These are phyloP conservation scores for Apophysomyces elegans DNA, from an alignment of 371 early-diverging fungal genomes.

Conservation along the genomic window DNA sequence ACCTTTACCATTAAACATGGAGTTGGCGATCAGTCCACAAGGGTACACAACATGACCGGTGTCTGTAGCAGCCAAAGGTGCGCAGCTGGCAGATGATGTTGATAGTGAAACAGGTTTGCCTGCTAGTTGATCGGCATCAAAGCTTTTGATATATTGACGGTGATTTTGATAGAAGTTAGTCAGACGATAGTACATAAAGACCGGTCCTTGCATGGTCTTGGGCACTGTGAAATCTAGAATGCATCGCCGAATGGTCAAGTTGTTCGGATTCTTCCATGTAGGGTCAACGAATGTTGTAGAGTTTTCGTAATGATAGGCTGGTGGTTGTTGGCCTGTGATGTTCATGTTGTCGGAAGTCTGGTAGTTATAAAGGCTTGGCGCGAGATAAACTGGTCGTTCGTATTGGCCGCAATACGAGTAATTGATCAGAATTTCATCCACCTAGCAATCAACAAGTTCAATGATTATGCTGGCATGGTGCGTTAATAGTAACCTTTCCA, in stretches of 20 bases:
- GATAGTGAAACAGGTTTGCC: conserved; percentile 51
- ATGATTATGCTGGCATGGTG: neutral
- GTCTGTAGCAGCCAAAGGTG: conserved; percentile 50
- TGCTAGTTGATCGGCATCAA: conserved; percentile 81
- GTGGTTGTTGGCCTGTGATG: conserved; percentile 24
- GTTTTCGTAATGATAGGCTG: conserved; percentile 41
- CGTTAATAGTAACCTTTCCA: conserved; percentile 13
- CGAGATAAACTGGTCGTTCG: conserved; percentile 35
- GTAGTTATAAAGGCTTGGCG: conserved; percentile 24
- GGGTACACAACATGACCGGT: conserved; percentile 78
- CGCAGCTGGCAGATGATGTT: conserved; percentile 41
- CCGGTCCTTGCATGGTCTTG: conserved; percentile 68
- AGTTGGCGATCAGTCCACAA: conserved; percentile 99
- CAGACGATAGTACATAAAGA: conserved; percentile 94
- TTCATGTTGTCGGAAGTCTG: conserved; percentile 22
- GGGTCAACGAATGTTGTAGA: conserved; percentile 33
- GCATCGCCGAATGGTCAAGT: conserved; percentile 61
- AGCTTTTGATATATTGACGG: conserved; percentile 92
- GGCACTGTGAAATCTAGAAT: conserved; percentile 78
- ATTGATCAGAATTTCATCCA: conserved; percentile 84
- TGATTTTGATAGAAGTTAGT: conserved; percentile 99
- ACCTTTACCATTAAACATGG: conserved; percentile 83
- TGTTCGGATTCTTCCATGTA: conserved; percentile 46
- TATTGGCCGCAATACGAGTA: conserved; percentile 82
- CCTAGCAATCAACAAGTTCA: conserved; percentile 31